A percentile compares a stretch with the other conserved stretches of the same genome.
phyloP scores from a whole-genome alignment of 306 rosid genomes.

The Dryas drummondii region DNA sequence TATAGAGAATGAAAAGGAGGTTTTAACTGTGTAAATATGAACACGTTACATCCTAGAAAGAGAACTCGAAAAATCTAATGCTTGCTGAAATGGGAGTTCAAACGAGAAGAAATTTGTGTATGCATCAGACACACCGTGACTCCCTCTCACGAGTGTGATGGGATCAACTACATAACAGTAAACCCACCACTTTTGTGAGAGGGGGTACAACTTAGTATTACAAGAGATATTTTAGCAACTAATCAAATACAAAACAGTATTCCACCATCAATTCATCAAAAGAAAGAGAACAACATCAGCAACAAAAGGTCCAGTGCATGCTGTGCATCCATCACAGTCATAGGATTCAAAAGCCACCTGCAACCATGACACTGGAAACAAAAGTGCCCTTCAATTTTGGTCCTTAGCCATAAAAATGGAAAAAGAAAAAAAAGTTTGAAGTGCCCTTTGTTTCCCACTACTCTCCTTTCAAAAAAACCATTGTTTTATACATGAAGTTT shows the following conservation, averaged over 20 bases:
- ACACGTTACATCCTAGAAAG: no score
- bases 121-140: background rate
- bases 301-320: background rate
- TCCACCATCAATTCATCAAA: background rate
- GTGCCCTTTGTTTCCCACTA: no score
- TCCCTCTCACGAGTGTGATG: background rate
- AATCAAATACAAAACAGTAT: background rate
- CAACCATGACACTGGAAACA: background rate
- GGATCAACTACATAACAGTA: background rate
- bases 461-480: no score
- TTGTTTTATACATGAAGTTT: no score
- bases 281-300: background rate
- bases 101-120: background rate
- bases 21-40: no score
- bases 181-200: background rate
- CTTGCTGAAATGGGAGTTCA: background rate
- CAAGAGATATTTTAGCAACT: background rate
- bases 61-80: background rate
- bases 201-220: background rate
- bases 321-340: background rate
- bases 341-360: background rate
- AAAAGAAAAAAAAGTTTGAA: no score
- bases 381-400: background rate
- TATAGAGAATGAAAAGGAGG: no score
- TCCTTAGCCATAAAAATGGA: no score